Conservation (phyloP, 2,329 filamentous ascomycete genomes). For the Trichoderma lentiforme region DNA sequence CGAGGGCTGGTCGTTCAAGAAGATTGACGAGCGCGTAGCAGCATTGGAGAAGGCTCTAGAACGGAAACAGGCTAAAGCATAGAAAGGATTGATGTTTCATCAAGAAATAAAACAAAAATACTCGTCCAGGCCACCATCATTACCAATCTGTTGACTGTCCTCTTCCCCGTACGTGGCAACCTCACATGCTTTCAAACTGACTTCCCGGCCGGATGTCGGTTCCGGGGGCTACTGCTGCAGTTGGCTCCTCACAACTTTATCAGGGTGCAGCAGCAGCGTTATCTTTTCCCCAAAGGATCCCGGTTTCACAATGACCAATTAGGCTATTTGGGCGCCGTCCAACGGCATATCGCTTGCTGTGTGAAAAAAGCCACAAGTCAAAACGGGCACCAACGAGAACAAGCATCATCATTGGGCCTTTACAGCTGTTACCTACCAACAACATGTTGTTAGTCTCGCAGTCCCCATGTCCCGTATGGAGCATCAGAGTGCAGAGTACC, state of each 20-base stretch:
- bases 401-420: background rate
- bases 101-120: background rate
- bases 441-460: background rate
- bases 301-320: background rate
- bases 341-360: background rate
- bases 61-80: background rate
- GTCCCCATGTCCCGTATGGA: background rate
- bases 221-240: background rate
- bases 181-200: background rate
- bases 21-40: constrained; percentile 37
- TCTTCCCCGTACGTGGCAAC: background rate
- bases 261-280: background rate
- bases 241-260: background rate
- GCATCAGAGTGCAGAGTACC: background rate
- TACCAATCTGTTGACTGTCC: background rate
- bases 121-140: background rate
- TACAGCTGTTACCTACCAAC: background rate
- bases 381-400: background rate
- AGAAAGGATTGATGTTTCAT: background rate
- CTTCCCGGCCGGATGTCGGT: background rate
- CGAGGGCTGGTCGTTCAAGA: constrained; percentile 37
- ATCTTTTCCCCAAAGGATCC: background rate
- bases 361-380: background rate
- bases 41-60: constrained; percentile 29
- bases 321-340: background rate